Percentiles rank a stretch among this genome's conserved stretches.
Evolutionary conservation across 768 basidiomycete genomes (phyloP).

Genomic region (Serendipita sp.): DNA sequence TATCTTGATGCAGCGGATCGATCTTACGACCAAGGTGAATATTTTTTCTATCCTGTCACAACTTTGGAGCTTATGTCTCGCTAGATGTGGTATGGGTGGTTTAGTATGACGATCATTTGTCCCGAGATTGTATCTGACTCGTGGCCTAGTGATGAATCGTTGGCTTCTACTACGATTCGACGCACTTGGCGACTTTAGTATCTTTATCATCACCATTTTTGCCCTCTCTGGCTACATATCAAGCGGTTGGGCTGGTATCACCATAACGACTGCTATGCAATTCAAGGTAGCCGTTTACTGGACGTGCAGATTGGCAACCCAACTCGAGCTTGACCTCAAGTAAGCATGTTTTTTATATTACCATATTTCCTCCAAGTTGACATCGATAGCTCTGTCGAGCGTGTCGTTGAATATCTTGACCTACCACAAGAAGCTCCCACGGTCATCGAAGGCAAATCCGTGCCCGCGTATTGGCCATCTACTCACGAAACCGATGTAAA

Average conservation of each 20-base stretch:
- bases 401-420: slow-evolving; percentile 21
- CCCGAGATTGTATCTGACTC: not conserved
- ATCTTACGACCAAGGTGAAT: slow-evolving; percentile 10
- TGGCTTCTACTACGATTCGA: slow-evolving; percentile 20
- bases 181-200: slow-evolving; percentile 21
- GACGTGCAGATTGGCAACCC: slow-evolving; percentile 11
- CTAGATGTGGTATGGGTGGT: slow-evolving; percentile 13
- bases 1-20: slow-evolving; percentile 6
- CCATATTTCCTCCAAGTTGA: not conserved
- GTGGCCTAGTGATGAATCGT: slow-evolving; percentile 10
- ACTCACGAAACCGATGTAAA: slow-evolving; percentile 20
- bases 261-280: slow-evolving; percentile 13
- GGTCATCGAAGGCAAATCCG: slow-evolving; percentile 20
- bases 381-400: slow-evolving; percentile 12
- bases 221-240: slow-evolving; percentile 20
- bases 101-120: not conserved
- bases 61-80: not conserved
- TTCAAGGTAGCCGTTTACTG: slow-evolving; percentile 12
- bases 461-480: slow-evolving; percentile 18
- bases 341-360: not conserved
- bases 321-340: slow-evolving; percentile 17
- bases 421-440: slow-evolving; percentile 19
- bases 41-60: not conserved
- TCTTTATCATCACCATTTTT: slow-evolving; percentile 22
- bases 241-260: slow-evolving; percentile 10